Evolutionary conservation across 2,329 filamentous ascomycete genomes (phyloP), one percentile per base, ranked within the genome.

Genomic region (Ascochyta viciae-villosae): DNA sequence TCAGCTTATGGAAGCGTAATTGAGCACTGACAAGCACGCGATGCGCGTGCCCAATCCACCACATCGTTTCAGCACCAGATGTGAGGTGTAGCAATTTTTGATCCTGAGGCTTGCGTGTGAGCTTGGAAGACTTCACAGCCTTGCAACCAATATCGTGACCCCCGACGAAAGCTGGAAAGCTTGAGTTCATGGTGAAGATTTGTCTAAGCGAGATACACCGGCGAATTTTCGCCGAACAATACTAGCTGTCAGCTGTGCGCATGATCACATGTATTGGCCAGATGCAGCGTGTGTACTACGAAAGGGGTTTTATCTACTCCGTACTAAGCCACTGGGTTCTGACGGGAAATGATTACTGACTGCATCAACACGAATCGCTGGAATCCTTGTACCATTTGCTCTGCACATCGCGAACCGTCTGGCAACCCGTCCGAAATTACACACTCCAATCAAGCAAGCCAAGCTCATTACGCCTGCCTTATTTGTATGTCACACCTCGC

Each of bases 381-480:
- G 13, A 22, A 58, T 43, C 61, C 61, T 48, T 63, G 63, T 47
- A 62, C 33, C 56, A 67, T 57, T 64, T 56, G n/a, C 33, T 50
- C 56, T 61, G 54, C 44, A 53, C 40, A 67, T 67, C 64, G 64
- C 50, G 45, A 56, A 38, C 48, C 53, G 53, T 19, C 27, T 39
- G 40, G 19, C 31, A 48, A 34, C 37, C 23, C 42, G 38, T 47
- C 42, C 37, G 42, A 50, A 12, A 56, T 50, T 38, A 24, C 31
- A 23, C 23, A 24, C 41, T 38, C 26, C 12, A 42, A 33, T 19
- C 19, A 45, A 39, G 46, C 53, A 19, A 29, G 5, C 31, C 19
- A 19, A 47, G 53, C 24, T 26, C 23, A 19, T 13, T 7, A 15
- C 27, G 15, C 31, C 6, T 22, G 13, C 35, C 16, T 27, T 38